phyloP scores from a whole-genome alignment of 2,329 filamentous ascomycete species.

The Mycosphaerella sp. region DNA sequence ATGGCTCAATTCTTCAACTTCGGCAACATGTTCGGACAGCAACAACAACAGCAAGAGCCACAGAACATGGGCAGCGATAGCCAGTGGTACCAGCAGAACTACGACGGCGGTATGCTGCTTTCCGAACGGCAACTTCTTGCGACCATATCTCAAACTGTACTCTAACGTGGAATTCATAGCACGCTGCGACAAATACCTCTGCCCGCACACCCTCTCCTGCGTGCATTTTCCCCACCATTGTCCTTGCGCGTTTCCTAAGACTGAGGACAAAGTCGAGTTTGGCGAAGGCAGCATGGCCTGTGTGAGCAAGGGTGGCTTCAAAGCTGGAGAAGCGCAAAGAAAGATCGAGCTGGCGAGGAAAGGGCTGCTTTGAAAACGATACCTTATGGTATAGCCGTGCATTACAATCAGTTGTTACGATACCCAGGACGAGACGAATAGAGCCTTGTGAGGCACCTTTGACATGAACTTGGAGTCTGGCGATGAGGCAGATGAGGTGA shows the following conservation, averaged over 20 bases:
- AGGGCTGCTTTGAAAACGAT: slow-evolving; percentile 54
- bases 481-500: background rate
- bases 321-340: slow-evolving; percentile 60
- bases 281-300: slow-evolving; percentile 68
- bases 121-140: background rate
- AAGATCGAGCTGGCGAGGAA: slow-evolving; percentile 78
- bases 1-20: slow-evolving; percentile 86
- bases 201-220: slow-evolving; percentile 87
- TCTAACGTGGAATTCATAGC: slow-evolving; percentile 43
- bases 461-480: background rate
- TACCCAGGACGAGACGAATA: slow-evolving; percentile 3
- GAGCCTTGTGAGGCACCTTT: background rate
- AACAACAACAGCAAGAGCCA: slow-evolving; percentile 51
- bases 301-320: slow-evolving; percentile 68
- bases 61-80: slow-evolving; percentile 84
- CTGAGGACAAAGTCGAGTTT: slow-evolving; percentile 63
- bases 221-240: slow-evolving; percentile 97
- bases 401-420: background rate
- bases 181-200: slow-evolving; percentile 89
- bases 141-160: background rate
- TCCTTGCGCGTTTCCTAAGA: slow-evolving; percentile 69
- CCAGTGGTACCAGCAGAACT: slow-evolving; percentile 66
- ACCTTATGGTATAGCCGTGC: background rate
- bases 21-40: slow-evolving; percentile 83
- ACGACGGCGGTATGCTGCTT: slow-evolving; percentile 54